Evolutionary conservation across 2,329 filamentous ascomycete genomes (phyloP), one percentile per base, ranked within the genome.

Genomic region (Dothistroma septosporum): DNA sequence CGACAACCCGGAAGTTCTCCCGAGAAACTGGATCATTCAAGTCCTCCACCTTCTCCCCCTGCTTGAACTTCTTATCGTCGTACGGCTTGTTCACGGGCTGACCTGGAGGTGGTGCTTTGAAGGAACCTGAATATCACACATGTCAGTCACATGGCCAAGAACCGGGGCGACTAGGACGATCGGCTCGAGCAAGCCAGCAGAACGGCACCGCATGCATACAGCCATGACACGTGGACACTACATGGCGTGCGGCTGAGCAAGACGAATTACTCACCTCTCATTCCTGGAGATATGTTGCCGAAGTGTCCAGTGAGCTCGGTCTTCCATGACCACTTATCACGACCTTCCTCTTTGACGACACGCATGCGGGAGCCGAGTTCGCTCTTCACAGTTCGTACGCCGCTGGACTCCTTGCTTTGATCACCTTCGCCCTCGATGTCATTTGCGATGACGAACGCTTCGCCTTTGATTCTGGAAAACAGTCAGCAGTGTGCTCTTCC

Each of bases 291-390:
- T 68, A 94, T 77, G 74, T 97, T 97, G 21, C 91, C 93, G 83
- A 97, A 97, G 74, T 94, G 90, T 53, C 85, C 90, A 55, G 90
- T 92, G 41, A 97, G 75, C 76, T 96, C 92, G 64, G 80, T 87
- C 52, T 78, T 78, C 88, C 91, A 97, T 67, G 84, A 88, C 91
- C 92, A 96, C 0, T 79, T 76, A 16, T 72, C 74, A 48, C 78
- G 76, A 12, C 76, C 77, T 1, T 71, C 69, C 61, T 77, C 75
- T 53, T 77, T 74, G 12, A 81, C 77, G 55, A 81, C 74, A 63
- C 86, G 79, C 89, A 92, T 92, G 66, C 87, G 77, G 61, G 77
- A 76, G 56, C 78, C 78, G 21, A 94, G 72, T 68, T 84, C 81
- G 55, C 80, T 82, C 75, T 86, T 85, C 50, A 87, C 83, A 11